Evolutionary conservation across 306 rosid species (phyloP).

Genomic region (Styphnolobium japonicum): DNA sequence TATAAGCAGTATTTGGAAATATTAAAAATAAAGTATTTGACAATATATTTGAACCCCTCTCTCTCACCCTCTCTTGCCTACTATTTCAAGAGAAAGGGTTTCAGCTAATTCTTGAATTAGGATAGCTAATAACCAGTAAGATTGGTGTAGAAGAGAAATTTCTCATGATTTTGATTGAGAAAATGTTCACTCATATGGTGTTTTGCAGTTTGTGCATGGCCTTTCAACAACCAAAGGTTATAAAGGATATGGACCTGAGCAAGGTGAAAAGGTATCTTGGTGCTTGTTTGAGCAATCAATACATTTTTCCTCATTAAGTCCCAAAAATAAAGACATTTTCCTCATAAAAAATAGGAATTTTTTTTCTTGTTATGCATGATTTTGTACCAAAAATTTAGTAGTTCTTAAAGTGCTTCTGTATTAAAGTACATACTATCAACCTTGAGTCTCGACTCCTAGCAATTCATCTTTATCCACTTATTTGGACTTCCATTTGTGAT

Average conservation of each 20-base stretch:
- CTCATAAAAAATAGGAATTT: no score
- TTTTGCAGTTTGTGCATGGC: conserved; percentile 60
- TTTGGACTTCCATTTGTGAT: neutral
- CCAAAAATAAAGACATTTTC: neutral
- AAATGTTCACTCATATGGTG: neutral
- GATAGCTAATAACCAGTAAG: neutral
- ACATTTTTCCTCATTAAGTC: neutral
- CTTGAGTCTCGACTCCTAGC: neutral
- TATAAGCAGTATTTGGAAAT: neutral
- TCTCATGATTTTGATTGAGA: neutral
- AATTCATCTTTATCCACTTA: neutral
- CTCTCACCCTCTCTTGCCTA: neutral
- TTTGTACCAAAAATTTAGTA: neutral
- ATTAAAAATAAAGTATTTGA: neutral
- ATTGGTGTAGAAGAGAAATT: neutral
- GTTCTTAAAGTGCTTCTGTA: neutral
- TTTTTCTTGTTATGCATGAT: neutral
- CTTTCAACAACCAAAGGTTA: conserved; percentile 67
- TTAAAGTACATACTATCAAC: neutral
- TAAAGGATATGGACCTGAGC: conserved; percentile 80
- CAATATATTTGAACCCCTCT: neutral
- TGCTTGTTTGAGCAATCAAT: conserved; percentile 18
- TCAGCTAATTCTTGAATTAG: neutral
- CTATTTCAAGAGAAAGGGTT: neutral
- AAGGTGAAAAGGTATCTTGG: conserved; percentile 62